Base-by-base conservation (phyloP, 2,329 filamentous ascomycete genomes). In the Fusarium paranaense region DNA sequence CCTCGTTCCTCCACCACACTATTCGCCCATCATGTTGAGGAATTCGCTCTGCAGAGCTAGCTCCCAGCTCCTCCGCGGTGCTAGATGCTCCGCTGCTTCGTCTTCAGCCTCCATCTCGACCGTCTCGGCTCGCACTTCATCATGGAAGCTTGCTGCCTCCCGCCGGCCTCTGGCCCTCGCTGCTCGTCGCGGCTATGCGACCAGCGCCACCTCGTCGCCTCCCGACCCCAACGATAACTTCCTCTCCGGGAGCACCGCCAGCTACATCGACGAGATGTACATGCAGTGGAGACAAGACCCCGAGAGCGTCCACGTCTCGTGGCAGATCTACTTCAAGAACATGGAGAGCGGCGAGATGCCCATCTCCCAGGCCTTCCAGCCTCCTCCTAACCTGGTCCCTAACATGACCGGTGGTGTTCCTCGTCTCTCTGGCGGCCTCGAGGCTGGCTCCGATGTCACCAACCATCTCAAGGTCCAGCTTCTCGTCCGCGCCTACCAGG, bases 231-330 rank as follows among this genome's bases (percentile, higher is more conserved):
- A 94, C 84, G 97, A 99, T 86, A 97, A 92, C 86, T 99, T 99
- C 89, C 90, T 99, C 71, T 94, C 95, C 74, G 97, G 97, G 77
- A 98, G 94, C 88, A 97, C 96, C 70, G 97, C 97, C 85, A 98
- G 97, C 87, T 99, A 99, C 87, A 95, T 99, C 83, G 97, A 99
- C 85, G 97, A 98, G 88, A 99, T 99, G 97, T 99, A 99, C 86
- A 88, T 98, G 87, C 92, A 95, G 83, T 99, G 97, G 97, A 98
- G 96, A 86, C 89, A 94, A 75, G 95, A 99, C 80, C 95, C 97
- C 62, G 90, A 91, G 80, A 98, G 94, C 82, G 97, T 99, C 69
- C 97, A 99, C 85, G 90, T 98, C 80, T 99, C 97, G 83, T 99
- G 97, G 97, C 96, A 98, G 87, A 92, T 97, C 82, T 99, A 99